Percentiles rank a stretch among this genome's conserved stretches.
These are phyloP conservation scores for Phytophthora agathidicida DNA, from an alignment of 352 stramenopile species.

Conservation along the genomic window DNA sequence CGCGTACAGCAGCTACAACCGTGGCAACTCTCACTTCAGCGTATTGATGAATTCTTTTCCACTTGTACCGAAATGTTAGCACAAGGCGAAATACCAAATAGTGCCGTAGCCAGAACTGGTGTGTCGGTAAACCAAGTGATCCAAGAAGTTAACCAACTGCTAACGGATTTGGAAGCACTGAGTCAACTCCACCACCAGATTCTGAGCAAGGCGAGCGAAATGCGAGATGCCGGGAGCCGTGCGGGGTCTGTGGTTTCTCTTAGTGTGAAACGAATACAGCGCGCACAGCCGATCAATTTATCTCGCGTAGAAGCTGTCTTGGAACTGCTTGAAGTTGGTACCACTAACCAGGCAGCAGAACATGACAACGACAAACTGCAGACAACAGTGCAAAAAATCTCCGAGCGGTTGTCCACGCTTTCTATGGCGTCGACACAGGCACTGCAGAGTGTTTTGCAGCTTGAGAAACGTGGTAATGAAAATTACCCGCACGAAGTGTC, in stretches of 20 bases:
- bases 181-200: constrained; percentile 68
- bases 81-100: neutral
- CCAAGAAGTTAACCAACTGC: constrained; percentile 41
- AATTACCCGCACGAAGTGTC: neutral
- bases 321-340: constrained; percentile 33
- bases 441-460: constrained; percentile 25
- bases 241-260: constrained; percentile 3
- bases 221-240: constrained; percentile 39
- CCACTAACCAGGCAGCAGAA: constrained; percentile 5
- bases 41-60: constrained; percentile 51
- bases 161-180: constrained; percentile 50
- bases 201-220: constrained; percentile 51
- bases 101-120: constrained; percentile 4
- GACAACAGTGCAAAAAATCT: constrained; percentile 19
- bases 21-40: constrained; percentile 52
- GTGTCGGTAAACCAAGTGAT: constrained; percentile 17
- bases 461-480: constrained; percentile 9
- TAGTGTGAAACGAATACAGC: constrained; percentile 23
- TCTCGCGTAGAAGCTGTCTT: constrained; percentile 45
- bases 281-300: constrained; percentile 42
- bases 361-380: constrained; percentile 6
- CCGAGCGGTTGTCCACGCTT: constrained; percentile 19
- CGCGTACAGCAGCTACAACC: constrained; percentile 54
- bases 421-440: constrained; percentile 4
- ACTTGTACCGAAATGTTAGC: constrained; percentile 14